Evolutionary conservation across 768 basidiomycete species (phyloP), one percentile per base, ranked within the genome.

Genomic region (Mycena albidolilacea): DNA sequence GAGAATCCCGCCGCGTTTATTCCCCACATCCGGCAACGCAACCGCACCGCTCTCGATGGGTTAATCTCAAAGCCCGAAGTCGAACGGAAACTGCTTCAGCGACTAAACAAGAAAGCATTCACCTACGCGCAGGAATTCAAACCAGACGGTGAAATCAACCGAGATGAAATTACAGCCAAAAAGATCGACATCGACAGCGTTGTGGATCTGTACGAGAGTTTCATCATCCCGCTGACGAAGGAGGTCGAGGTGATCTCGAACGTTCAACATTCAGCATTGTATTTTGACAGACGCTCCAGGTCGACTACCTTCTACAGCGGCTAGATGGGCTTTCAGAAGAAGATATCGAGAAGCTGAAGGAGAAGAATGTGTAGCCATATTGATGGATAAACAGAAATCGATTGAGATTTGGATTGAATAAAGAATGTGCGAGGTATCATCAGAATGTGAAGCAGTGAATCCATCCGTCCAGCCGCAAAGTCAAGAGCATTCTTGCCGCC

Each of bases 1-100:
- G 88, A 90, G 39, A 86, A 95, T 72, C 97, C 98, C 21, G 86
- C 92, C 44, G 91, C 92, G 11, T 99, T 98, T 82, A 89, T 99
- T 69, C 97, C 97, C 0, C 96, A 97, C 82, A 99, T 99, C 78
- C 88, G 88, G 46, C 88, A 88, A 3, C 92, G 92, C 10, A 93
- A 99, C 81, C 90, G 90, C 19, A 83, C 89, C 50, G 93, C 91
- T 9, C 88, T 99, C 23, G 95, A 94, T 9, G 91, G 84, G 0
- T 85, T 99, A 57, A 98, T 99, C 80, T 97, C 97, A n/a, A 99
- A 99, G 81, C 97, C 98, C 0, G 97, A 94, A 68, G 97, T 99
- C 38, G 98, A 99, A 80, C 89, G 87, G 19, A 93, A 91, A 68
- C 87, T 99, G 3, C 89, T 99, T 39, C 84, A 89, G 59, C 90